Percentiles rank a stretch among this genome's conserved stretches.
Conservation (phyloP, 495 filamentous ascomycete species). For the Parathielavia appendiculata region DNA sequence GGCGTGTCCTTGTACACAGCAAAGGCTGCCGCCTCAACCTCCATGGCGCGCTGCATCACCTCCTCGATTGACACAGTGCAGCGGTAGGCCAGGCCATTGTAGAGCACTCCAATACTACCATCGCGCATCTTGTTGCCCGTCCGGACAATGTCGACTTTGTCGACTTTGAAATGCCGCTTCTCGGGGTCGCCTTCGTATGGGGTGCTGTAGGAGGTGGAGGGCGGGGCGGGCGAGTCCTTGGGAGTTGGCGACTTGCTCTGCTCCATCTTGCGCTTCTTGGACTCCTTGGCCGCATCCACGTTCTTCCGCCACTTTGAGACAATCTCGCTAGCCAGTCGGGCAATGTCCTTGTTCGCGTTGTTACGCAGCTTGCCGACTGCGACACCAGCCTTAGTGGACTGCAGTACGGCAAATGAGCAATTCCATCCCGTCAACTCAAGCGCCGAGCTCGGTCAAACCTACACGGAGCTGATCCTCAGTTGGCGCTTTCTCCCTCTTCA, state of each 20-base stretch:
- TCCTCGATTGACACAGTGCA: conserved; percentile 50
- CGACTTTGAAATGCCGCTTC: conserved; percentile 72
- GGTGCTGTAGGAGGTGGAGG: conserved; percentile 45
- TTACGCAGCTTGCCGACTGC: conserved; percentile 76
- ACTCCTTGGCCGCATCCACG: conserved; percentile 63
- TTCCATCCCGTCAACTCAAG: neutral
- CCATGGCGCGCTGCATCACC: conserved; percentile 61
- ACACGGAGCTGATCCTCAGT: conserved; percentile 80
- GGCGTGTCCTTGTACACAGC: conserved; percentile 58
- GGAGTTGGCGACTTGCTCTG: conserved; percentile 39
- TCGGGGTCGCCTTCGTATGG: conserved; percentile 64
- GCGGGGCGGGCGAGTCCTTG: conserved; percentile 40
- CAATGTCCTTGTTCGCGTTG: conserved; percentile 71
- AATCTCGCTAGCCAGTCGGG: conserved; percentile 67
- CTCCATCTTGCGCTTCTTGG: conserved; percentile 48
- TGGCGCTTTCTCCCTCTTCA: conserved; percentile 72
- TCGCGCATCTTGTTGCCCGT: conserved; percentile 71
- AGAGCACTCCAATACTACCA: conserved; percentile 81
- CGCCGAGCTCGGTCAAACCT: conserved; percentile 28
- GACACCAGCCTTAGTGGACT: conserved; percentile 87
- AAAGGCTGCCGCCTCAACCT: conserved; percentile 71
- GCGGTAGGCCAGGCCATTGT: conserved; percentile 69
- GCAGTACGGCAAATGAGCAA: conserved; percentile 18
- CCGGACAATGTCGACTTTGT: conserved; percentile 65
- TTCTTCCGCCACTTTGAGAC: conserved; percentile 83